Evolutionary conservation across 1,284 basidiomycete genomes (phyloP).

Genomic region (Trametes pubescens): DNA sequence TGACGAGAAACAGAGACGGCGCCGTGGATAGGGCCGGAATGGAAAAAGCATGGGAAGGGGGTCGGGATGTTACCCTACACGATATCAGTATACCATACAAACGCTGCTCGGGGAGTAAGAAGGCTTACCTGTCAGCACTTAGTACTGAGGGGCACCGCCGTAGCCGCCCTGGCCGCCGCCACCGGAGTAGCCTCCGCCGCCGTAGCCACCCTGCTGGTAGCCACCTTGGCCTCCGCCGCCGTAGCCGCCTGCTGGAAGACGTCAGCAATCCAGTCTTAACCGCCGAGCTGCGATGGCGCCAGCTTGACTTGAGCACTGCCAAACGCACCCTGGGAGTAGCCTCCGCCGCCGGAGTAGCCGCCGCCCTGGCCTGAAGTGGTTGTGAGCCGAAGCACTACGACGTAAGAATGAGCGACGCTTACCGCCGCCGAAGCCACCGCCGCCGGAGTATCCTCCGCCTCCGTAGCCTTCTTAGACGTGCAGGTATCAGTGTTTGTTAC

Average conservation of each 20-base stretch:
- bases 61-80: not conserved
- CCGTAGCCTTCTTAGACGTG: conserved; percentile 36
- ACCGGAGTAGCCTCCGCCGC: too few species aligned
- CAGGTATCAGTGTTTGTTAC: conserved; percentile 10
- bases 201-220: conserved; percentile 34
- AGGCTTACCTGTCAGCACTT: conserved; percentile 21
- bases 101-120: too few species aligned
- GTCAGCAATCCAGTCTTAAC: conserved; percentile 33
- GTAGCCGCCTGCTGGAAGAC: conserved; percentile 32
- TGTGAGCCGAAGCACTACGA: not conserved
- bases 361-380: conserved; percentile 29
- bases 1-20: conserved; percentile 27
- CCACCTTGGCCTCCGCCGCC: conserved; percentile 40
- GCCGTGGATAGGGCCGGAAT: conserved; percentile 10
- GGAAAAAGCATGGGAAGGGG: not conserved
- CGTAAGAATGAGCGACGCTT: not conserved
- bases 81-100: not conserved
- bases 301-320: conserved; percentile 24
- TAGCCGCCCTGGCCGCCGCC: conserved; percentile 34
- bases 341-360: conserved; percentile 41
- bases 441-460: conserved; percentile 47
- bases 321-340: conserved; percentile 33
- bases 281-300: conserved; percentile 25
- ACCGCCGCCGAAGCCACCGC: conserved; percentile 35
- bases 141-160: conserved; percentile 37